A percentile compares a stretch with the other conserved stretches of the same genome.
These are phyloP conservation scores for Neurospora hispaniola DNA, from an alignment of 495 filamentous ascomycete genomes.

Conservation along the genomic window DNA sequence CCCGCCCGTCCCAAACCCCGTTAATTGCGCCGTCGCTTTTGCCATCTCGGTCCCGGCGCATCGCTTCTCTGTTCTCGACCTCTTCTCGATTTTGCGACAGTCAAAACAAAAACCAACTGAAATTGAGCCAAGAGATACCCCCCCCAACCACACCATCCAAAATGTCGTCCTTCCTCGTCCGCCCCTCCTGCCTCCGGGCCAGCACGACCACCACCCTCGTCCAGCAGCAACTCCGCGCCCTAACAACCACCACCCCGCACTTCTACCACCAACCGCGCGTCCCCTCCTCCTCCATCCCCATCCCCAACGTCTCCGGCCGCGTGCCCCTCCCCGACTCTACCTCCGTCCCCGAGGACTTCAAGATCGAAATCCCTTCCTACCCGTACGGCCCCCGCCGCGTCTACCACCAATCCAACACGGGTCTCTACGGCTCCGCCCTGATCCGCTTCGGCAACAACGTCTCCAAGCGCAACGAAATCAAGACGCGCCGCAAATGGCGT, in stretches of 20 bases:
- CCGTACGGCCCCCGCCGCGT: constrained; percentile 67
- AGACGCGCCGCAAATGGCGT: constrained; percentile 76
- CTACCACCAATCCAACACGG: constrained; percentile 82
- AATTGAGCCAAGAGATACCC: constrained; percentile 5
- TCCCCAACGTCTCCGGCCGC: constrained; percentile 28
- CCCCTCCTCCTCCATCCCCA: constrained; percentile 30
- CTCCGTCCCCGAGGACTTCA: constrained; percentile 21
- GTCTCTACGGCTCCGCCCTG: constrained; percentile 66
- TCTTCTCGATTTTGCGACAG: neutral
- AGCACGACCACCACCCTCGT: constrained; percentile 2
- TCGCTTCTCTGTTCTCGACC: neutral
- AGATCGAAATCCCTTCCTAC: constrained; percentile 53
- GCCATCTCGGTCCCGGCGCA: neutral
- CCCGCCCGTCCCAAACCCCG: neutral
- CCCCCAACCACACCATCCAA: constrained; percentile 10
- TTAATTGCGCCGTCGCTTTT: neutral
- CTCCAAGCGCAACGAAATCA: constrained; percentile 62
- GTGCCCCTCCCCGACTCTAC: constrained; percentile 29
- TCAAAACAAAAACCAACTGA: too few relatives aligned
- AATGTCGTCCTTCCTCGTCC: constrained; percentile 5
- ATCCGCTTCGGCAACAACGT: constrained; percentile 93
- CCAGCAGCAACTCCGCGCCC: neutral
- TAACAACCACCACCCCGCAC: neutral
- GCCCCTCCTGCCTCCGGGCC: constrained; percentile 11
- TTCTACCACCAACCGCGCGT: constrained; percentile 13